Base-by-base conservation (phyloP, 495 filamentous ascomycete species). In the Neurospora africana region DNA sequence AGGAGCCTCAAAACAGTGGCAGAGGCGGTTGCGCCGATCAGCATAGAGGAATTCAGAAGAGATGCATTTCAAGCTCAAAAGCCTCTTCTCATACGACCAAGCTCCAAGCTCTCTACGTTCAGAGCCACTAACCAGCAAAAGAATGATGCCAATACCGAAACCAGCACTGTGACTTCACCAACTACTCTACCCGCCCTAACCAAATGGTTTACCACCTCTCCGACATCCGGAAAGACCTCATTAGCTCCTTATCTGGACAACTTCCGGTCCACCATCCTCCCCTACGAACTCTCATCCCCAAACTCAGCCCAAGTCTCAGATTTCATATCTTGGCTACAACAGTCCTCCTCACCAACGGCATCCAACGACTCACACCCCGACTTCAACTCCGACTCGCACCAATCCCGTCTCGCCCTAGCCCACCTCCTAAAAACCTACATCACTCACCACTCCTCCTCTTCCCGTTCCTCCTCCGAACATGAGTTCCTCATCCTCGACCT, bases 401-500 rank as follows among this genome's bases (percentile, higher is more conserved):
- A 65, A 65, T 65, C 53, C 53, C 53, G 53, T 19, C 53, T 65
- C 3, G 27, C 15, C 53, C 53, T 65, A 30, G 23, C 53, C 53
- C 27, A 65, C 27, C 53, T 65, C 6, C 15, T 65, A 4, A 65
- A 65, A 19, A 19, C 27, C 53, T 65, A 65, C 15, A 65, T 35
- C 27, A 4, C 53, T 1, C 30, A 30, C 27, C 53, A 17, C 53
- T 4, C 23, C 53, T 19, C 53, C 47, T 30, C 44, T 21, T 23
- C 44, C 21, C 1, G 19, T 2, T 15, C 44, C 4, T 47, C n/a
- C 19, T 10, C 41, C 0, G 17, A 43, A 15, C 30, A 72, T 11
- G 72, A 65, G 2, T 82, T 85, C 65, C 72, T 80, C 5, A 79
- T 74, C 13, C 81, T 85, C 44, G 69, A 80, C 2, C 82, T 81